phyloP scores from a whole-genome alignment of 257 asterid species.

The Scutellaria minor region DNA sequence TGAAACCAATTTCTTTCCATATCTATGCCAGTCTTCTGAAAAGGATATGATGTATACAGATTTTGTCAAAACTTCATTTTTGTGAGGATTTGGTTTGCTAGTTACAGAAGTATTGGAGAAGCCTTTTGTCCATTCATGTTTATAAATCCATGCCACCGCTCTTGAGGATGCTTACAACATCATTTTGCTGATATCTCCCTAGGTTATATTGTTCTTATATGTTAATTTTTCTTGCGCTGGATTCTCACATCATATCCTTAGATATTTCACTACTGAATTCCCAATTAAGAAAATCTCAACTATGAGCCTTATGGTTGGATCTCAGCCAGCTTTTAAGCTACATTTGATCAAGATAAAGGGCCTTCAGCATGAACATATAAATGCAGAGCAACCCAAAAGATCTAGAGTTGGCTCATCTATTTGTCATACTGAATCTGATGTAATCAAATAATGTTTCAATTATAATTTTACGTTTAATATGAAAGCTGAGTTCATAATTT shows the following conservation, averaged over 20 bases:
- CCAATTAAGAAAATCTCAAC: background rate
- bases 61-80: background rate
- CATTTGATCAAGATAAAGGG: background rate
- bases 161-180: background rate
- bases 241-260: background rate
- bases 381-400: background rate
- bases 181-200: background rate
- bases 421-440: background rate
- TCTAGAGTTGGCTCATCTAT: background rate
- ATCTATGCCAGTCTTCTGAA: background rate
- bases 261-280: background rate
- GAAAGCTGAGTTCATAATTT: background rate
- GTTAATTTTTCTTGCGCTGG: background rate
- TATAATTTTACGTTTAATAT: background rate
- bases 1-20: background rate
- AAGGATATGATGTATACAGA: slow-evolving; percentile 1
- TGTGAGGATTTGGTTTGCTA: background rate
- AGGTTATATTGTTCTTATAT: slow-evolving; percentile 2
- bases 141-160: slow-evolving; percentile 4
- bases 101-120: slow-evolving; percentile 5
- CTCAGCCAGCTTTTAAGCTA: background rate
- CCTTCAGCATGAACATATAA: background rate
- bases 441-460: background rate
- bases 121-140: background rate
- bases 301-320: background rate